Base-by-base conservation (phyloP, 1,284 basidiomycete species). In the Psilocybe mexicana region DNA sequence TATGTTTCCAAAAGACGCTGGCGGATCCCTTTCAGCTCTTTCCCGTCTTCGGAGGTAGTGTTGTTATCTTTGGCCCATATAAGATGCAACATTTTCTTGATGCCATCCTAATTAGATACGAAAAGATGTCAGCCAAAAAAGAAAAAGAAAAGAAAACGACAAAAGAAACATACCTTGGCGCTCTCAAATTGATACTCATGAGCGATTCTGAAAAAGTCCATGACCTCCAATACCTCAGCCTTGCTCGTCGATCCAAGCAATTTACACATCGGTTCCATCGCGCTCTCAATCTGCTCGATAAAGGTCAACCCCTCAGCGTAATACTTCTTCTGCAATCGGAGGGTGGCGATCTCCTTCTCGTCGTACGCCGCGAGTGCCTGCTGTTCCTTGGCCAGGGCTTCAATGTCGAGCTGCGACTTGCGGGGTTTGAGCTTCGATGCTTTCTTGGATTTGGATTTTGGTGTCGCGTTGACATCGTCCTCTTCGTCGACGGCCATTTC, bases 61-160 rank as follows among this genome's bases (percentile, higher is more conserved):
- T 62, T 90, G 70, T 95, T 95, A 71, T 98, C 96, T 71, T 98
- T 99, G 11, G 86, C 85, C 97, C 97, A 99, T 67, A 99, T 94
- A 38, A 99, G 81, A 74, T 99, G 97, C 5, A 99, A 72, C 96
- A 99, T 99, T 69, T 90, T 92, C 76, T 92, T 94, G 67, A 99
- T 90, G 0, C 95, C 95, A 11, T 74, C 71, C 91, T 94, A 63
- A 23, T 65, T 14, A n/a, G 10, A 36, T 36, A 57, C 24, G 24
- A 43, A 6, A 35, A 28, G 33, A 40, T 3, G 25, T 38, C 3
- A 33, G n/a, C 53, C 14, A 46, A 58, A 5, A 10, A 2, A 46
- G 36, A 12, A 53, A 14, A 14, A 51, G 8, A 24, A 51, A 36
- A 36, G 45, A 12, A 10, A 36, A 43, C 11, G n/a, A 54, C 35